phyloP scores from a whole-genome alignment of 2,329 filamentous ascomycete species.

The Lachnellula cervina region DNA sequence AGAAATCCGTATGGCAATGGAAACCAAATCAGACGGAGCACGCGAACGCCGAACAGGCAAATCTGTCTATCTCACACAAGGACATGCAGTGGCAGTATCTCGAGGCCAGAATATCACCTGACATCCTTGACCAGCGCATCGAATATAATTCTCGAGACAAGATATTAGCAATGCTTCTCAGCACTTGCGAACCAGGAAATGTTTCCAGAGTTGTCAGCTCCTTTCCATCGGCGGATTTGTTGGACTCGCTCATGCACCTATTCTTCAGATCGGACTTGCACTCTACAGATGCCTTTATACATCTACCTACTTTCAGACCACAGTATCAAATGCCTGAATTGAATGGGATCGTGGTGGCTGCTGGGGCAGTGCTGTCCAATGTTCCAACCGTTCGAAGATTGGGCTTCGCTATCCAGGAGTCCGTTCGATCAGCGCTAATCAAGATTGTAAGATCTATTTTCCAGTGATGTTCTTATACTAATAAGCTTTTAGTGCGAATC shows the following conservation, averaged over 20 bases:
- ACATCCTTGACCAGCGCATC: conserved; percentile 5
- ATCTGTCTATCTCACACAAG: conserved; percentile 5
- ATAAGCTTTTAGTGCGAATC: conserved; percentile 36
- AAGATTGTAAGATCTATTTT: conserved; percentile 1
- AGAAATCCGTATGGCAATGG: conserved; percentile 14
- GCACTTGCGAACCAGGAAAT: conserved; percentile 1
- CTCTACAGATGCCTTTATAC: conserved; percentile 18
- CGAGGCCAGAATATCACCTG: not conserved
- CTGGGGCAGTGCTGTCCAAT: conserved; percentile 13
- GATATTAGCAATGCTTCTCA: conserved; percentile 20
- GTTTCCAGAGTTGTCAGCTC: conserved; percentile 8
- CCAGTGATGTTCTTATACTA: not conserved
- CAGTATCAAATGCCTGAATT: conserved; percentile 10
- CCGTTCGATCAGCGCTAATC: conserved; percentile 13
- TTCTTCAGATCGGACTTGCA: conserved; percentile 12
- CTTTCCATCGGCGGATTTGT: conserved; percentile 20
- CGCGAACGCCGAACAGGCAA: conserved; percentile 6
- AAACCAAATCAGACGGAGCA: conserved; percentile 11
- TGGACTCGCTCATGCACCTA: conserved; percentile 16
- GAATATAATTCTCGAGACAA: conserved; percentile 14
- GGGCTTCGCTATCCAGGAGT: conserved; percentile 24
- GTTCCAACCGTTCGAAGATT: conserved; percentile 17
- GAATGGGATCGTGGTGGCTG: conserved; percentile 10
- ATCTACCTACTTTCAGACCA: conserved; percentile 12
- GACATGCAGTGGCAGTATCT: conserved; percentile 5